Evolutionary conservation across 805 yeast genomes (phyloP).

Genomic region (Candida berthetii): DNA sequence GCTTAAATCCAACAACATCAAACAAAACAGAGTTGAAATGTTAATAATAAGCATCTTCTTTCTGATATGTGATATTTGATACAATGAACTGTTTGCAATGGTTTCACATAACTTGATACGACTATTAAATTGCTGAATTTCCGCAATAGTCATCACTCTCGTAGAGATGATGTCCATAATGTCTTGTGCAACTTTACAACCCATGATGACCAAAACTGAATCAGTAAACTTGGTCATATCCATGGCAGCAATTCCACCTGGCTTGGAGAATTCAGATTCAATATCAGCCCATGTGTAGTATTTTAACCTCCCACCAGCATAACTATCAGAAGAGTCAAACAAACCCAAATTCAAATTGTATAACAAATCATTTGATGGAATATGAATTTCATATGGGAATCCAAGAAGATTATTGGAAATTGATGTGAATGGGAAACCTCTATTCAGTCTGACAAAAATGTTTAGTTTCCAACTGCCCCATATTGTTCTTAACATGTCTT

Average conservation of each 20-base stretch:
- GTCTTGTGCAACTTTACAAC: slow-evolving; percentile 26
- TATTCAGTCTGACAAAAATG: slow-evolving; percentile 25
- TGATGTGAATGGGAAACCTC: slow-evolving; percentile 28
- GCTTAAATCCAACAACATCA: slow-evolving; percentile 24
- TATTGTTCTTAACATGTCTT: slow-evolving; percentile 24
- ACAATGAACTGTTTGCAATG: slow-evolving; percentile 10
- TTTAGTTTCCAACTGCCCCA: slow-evolving; percentile 34
- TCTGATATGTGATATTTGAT: slow-evolving; percentile 18
- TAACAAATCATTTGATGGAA: slow-evolving; percentile 23
- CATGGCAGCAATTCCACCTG: slow-evolving; percentile 1
- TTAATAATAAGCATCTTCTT: slow-evolving; percentile 27
- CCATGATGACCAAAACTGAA: slow-evolving; percentile 22
- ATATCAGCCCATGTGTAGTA: slow-evolving; percentile 13
- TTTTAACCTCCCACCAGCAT: slow-evolving; percentile 5
- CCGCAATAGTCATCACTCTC: slow-evolving; percentile 18
- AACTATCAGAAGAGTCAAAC: slow-evolving; percentile 12
- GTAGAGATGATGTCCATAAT: slow-evolving; percentile 25
- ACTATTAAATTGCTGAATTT: slow-evolving; percentile 18
- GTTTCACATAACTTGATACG: slow-evolving; percentile 17
- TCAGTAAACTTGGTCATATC: slow-evolving; percentile 14
- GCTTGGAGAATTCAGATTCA: slow-evolving; percentile 8
- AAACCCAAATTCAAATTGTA: slow-evolving; percentile 14
- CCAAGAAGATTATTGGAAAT: slow-evolving; percentile 13
- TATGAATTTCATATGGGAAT: slow-evolving; percentile 25
- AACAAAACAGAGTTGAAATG: slow-evolving; percentile 25